Conservation (phyloP, 2,329 filamentous ascomycete genomes). For the Penicillium paneum region DNA sequence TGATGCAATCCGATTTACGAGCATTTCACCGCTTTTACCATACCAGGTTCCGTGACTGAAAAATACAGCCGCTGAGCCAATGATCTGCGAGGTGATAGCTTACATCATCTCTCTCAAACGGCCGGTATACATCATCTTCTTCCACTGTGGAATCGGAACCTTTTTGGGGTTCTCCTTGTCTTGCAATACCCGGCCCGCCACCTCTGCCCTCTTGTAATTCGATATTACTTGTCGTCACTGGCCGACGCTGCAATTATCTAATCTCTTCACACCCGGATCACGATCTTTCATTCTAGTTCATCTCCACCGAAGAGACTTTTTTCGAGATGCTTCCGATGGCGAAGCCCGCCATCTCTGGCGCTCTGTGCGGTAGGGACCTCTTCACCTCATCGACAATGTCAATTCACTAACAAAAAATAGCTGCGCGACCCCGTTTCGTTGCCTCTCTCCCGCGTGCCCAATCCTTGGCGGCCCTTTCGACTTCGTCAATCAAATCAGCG, state of each 20-base stretch:
- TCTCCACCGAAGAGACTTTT: not conserved
- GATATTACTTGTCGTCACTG: slow-evolving; percentile 6
- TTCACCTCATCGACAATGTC: slow-evolving; percentile 1
- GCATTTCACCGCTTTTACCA: slow-evolving; percentile 21
- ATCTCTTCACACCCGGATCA: not conserved
- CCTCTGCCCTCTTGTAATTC: slow-evolving; percentile 7
- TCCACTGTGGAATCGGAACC: slow-evolving; percentile 11
- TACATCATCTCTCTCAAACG: slow-evolving; percentile 14
- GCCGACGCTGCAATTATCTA: slow-evolving; percentile 1
- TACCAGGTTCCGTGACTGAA: slow-evolving; percentile 1
- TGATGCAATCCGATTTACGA: slow-evolving; percentile 22
- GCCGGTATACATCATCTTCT: slow-evolving; percentile 14
- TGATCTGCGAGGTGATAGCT: not conserved
- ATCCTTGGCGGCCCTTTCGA: slow-evolving; percentile 41
- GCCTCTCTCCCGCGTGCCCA: slow-evolving; percentile 35
- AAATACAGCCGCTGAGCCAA: slow-evolving; percentile 9
- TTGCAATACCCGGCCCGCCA: slow-evolving; percentile 19
- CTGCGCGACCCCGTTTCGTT: slow-evolving; percentile 29
- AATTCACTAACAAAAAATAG: slow-evolving; percentile 22
- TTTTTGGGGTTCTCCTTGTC: slow-evolving; percentile 23
- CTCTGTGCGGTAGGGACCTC: slow-evolving; percentile 26
- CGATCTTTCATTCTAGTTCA: not conserved
- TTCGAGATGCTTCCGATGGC: slow-evolving; percentile 28
- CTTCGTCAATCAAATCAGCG: slow-evolving; percentile 43
- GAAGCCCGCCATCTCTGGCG: slow-evolving; percentile 27